Base-by-base conservation (phyloP, 1,284 basidiomycete species). In the Fistulinella staudtii region DNA sequence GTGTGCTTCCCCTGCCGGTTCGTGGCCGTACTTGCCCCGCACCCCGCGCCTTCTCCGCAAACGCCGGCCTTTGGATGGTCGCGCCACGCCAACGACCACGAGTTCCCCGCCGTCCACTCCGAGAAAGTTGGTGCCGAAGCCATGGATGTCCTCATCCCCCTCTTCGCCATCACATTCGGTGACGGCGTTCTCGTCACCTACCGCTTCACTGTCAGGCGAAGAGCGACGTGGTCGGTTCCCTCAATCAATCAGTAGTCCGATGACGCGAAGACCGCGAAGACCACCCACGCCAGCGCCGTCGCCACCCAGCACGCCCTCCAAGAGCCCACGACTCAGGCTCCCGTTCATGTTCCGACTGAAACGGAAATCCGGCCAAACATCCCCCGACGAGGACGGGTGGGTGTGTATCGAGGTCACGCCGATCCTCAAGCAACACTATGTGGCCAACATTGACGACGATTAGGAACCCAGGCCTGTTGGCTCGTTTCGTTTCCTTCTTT, bases 321-420 rank as follows among this genome's bases (percentile, higher is more conserved):
- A 54, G 40, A 43, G 44, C 35, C 36, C 50, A 25, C 52, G 49
- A 18, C 40, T 45, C 45, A 54, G 42, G 34, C 8, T 49, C 8
- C 53, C 50, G 8, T 48, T 58, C 15, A 6, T 57, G 13, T 43
- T 57, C 2, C 40, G 61, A 9, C 47, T 47, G 25, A 57, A 29
- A 51, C 63, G 55, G 51, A 62, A 56, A 45, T 46, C 46, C 34
- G 57, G 47, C 45, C 56, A 37, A 43, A 46, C 50, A 42, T 61
- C 52, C 2, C 15, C 30, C 13, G 58, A 33, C 43, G 59, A 52
- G 54, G 71, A 50, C 1, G 60, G 61, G 17, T 72, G 72, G 70
- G 67, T 72, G 29, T 68, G 60, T 45, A 63, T 72, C 41, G 72
- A 74, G 30, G 58, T 74, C 41, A 63, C 61, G 34, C 69, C 70